Evolutionary conservation across 2,329 filamentous ascomycete genomes (phyloP).

Genomic region (Curvularia spicifera): DNA sequence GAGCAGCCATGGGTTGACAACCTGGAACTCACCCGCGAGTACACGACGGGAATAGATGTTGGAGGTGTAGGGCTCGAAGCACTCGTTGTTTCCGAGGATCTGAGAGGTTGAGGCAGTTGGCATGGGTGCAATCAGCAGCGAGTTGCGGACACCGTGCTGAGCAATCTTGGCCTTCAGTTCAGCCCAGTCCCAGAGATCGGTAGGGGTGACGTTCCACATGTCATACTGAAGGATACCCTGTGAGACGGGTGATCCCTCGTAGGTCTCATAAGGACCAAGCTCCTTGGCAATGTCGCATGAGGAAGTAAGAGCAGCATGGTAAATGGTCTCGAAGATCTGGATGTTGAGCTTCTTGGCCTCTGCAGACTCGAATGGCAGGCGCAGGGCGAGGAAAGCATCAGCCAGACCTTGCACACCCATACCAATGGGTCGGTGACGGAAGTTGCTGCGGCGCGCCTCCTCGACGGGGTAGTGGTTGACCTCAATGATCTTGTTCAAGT

Average conservation of each 20-base stretch:
- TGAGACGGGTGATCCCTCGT: constrained; percentile 91
- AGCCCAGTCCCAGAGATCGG: constrained; percentile 96
- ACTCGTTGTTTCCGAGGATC: constrained; percentile 99
- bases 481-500: constrained; percentile 98
- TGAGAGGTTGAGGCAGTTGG: constrained; percentile 96
- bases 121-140: constrained; percentile 93
- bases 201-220: constrained; percentile 95
- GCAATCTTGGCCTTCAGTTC: constrained; percentile 88
- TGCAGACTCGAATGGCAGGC: constrained; percentile 94
- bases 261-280: constrained; percentile 84
- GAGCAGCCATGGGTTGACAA: constrained; percentile 98
- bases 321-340: constrained; percentile 99
- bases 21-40: constrained; percentile 97
- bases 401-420: constrained; percentile 97
- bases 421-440: constrained; percentile 94
- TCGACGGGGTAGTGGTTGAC: constrained; percentile 98
- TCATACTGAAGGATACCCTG: constrained; percentile 97
- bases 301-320: constrained; percentile 90
- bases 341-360: constrained; percentile 94
- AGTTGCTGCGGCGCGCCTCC: constrained; percentile 94
- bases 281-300: constrained; percentile 86
- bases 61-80: constrained; percentile 99
- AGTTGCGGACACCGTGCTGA: constrained; percentile 93
- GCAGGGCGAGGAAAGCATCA: constrained; percentile 95
- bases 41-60: constrained; percentile 99